Conservation (phyloP, 2,329 filamentous ascomycete genomes). For the Paradendryphiella salina region DNA sequence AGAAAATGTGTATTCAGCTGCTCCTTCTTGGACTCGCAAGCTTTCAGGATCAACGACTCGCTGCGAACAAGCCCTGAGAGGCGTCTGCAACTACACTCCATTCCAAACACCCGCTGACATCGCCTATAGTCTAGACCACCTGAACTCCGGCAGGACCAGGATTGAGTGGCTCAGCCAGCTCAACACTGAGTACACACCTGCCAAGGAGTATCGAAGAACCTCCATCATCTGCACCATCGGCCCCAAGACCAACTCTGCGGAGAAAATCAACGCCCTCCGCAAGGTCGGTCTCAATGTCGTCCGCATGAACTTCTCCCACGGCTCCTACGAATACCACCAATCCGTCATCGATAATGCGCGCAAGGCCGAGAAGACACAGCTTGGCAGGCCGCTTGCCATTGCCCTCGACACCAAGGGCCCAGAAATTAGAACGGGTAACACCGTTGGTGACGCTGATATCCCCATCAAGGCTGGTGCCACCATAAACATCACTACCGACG, state of each 20-base stretch:
- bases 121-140: conserved; percentile 64
- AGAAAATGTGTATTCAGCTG: neutral
- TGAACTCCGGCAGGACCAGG: conserved; percentile 71
- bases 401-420: conserved; percentile 86
- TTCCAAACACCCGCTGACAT: conserved; percentile 14
- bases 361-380: conserved; percentile 75
- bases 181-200: conserved; percentile 84
- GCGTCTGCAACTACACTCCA: neutral
- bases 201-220: conserved; percentile 90
- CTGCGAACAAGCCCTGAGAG: neutral
- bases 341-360: conserved; percentile 96
- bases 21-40: neutral
- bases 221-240: conserved; percentile 99
- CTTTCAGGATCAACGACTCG: neutral
- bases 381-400: conserved; percentile 89
- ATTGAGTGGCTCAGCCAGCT: conserved; percentile 75
- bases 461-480: conserved; percentile 81
- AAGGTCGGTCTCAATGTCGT: conserved; percentile 93
- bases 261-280: conserved; percentile 95
- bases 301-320: conserved; percentile 99
- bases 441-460: conserved; percentile 69
- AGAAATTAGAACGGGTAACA: conserved; percentile 83
- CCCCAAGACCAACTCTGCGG: conserved; percentile 97
- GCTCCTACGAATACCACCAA: conserved; percentile 94
- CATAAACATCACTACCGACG: conserved; percentile 96